Evolutionary conservation across 2,329 filamentous ascomycete genomes (phyloP), one percentile per base, ranked within the genome.

Genomic region (Phialocephala subalpina): DNA sequence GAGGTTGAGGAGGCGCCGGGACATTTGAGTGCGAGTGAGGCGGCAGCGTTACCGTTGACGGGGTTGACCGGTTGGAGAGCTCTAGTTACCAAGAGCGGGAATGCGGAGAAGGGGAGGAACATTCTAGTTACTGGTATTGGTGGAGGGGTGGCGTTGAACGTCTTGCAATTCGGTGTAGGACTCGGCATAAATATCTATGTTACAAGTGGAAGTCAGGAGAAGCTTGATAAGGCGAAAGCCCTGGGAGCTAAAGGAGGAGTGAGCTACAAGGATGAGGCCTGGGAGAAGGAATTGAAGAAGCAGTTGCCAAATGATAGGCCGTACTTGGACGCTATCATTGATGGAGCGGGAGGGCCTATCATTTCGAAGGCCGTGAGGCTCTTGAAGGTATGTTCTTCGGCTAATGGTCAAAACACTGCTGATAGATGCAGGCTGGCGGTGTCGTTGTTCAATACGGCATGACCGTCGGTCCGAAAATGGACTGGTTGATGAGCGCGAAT

Each of bases 41-140:
- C 90, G 0, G 95, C 95, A 0, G 93, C 94, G 7, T 77, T 98
- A 56, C 94, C 95, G 2, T 81, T 97, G 38, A 93, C 93, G 0
- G 95, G 94, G 0, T 76, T 97, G 67, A 98, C 95, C 1, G 95
- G 87, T 7, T 98, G 93, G 93, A 84, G 96, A 53, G 95, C 94
- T 0, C 81, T 97, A 52, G 87, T 96, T 60, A 91, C 87, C 7
- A 98, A 98, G 83, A 89, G 86, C 58, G 86, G 84, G 5, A 88
- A 90, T 70, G 86, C 86, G 7, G 80, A 82, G 64, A 78, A 80
- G 0, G 92, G 92, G 2, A 81, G 86, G 67, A 97, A 97, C 75
- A 83, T 98, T 3, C 82, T 98, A 36, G 81, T 98, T 49, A 97
- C 95, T 4, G 95, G 95, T 0, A 97, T 98, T 78, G 95, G 95